A percentile compares a stretch with the other conserved stretches of the same genome.
These are phyloP conservation scores for Aureobasidium sp. DNA, from an alignment of 2,329 filamentous ascomycete species.

Conservation along the genomic window DNA sequence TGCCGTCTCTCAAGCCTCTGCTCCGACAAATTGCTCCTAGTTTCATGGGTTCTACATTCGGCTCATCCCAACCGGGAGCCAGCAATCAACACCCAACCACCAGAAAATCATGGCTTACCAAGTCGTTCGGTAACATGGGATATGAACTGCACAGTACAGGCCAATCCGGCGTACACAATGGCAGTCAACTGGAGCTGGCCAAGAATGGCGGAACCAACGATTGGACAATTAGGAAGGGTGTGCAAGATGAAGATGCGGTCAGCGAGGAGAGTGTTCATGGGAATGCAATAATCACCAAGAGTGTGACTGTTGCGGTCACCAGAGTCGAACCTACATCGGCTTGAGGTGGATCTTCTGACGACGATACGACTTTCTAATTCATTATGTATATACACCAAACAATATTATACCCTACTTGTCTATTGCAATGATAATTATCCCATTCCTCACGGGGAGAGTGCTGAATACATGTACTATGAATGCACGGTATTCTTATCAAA, in stretches of 20 bases:
- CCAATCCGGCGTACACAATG: not conserved
- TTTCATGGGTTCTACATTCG: slow-evolving; percentile 4
- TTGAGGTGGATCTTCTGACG: not conserved
- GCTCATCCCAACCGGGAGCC: not conserved
- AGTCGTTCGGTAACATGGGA: not conserved
- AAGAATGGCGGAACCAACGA: not conserved
- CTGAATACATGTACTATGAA: no score
- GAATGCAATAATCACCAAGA: not conserved
- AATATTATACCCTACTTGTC: no score
- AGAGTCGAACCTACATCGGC: not conserved
- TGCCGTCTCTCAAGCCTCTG: slow-evolving; percentile 5
- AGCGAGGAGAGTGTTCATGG: not conserved
- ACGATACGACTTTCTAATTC: not conserved
- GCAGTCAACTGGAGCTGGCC: not conserved
- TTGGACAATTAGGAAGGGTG: not conserved
- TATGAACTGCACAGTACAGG: not conserved
- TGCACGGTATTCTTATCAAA: no score
- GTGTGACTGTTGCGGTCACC: not conserved
- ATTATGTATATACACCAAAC: not conserved
- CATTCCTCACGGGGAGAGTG: no score
- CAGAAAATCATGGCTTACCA: not conserved
- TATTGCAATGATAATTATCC: no score
- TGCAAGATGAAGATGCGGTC: not conserved
- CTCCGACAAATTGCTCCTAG: not conserved
- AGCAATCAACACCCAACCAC: not conserved